A percentile compares a stretch with the other conserved stretches of the same genome.
phyloP scores from a whole-genome alignment of 202 grass and related monocot species.

The Panicum virgatum region DNA sequence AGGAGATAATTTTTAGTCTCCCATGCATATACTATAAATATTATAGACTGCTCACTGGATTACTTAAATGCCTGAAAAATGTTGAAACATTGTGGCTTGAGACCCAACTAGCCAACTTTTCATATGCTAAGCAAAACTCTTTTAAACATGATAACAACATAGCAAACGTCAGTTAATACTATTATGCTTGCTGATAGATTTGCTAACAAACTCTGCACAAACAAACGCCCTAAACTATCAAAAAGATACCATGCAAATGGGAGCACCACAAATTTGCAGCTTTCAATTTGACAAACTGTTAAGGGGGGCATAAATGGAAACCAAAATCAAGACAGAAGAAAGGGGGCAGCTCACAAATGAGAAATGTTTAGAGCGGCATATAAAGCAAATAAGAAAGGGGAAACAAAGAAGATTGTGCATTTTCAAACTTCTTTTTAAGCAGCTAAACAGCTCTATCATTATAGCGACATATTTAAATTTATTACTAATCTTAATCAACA shows the following conservation, averaged over 20 bases:
- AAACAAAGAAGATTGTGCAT: not conserved
- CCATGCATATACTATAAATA: not conserved
- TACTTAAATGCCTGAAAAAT: not conserved
- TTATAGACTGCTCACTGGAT: not conserved
- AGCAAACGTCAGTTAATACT: not conserved
- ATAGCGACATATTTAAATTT: not conserved
- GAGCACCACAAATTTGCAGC: not conserved
- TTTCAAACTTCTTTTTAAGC: not conserved
- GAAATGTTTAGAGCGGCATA: not conserved
- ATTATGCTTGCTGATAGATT: not conserved
- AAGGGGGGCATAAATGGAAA: not conserved
- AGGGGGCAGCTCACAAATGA: not conserved
- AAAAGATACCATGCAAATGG: not conserved
- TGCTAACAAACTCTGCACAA: constrained; percentile 14
- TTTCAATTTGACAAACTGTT: constrained; percentile 20
- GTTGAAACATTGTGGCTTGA: not conserved
- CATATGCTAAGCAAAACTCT: constrained; percentile 13
- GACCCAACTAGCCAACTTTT: constrained; percentile 23
- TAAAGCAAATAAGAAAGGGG: constrained; percentile 13
- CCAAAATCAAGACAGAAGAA: not conserved
- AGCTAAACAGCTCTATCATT: not conserved
- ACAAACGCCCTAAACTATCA: not conserved
- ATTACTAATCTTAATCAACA: not conserved
- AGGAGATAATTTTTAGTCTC: not conserved
- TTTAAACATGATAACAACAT: not conserved